phyloP scores from a whole-genome alignment of 2,329 filamentous ascomycete genomes.

The Aspergillus proliferans region DNA sequence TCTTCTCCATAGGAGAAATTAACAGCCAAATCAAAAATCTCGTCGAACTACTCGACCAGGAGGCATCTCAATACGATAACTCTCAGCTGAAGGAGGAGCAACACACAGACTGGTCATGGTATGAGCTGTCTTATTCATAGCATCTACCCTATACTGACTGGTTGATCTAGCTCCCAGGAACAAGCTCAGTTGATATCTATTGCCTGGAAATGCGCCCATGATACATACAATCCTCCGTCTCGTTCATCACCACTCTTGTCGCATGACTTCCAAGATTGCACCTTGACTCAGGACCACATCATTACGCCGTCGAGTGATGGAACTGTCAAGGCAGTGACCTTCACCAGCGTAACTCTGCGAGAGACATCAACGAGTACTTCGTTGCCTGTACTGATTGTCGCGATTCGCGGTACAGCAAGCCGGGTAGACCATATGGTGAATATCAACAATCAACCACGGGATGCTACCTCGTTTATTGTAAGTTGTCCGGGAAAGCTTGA shows the following conservation, averaged over 20 bases:
- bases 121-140: not conserved
- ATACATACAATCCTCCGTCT: not conserved
- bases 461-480: constrained; percentile 2
- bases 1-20: not conserved
- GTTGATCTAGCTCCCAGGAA: not conserved
- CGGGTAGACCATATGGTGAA: constrained; percentile 4
- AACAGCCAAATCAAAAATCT: not conserved
- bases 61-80: constrained; percentile 3
- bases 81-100: constrained; percentile 2
- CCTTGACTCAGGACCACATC: not conserved
- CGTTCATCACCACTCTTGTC: not conserved
- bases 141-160: not conserved
- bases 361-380: not conserved
- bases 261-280: not conserved
- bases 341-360: not conserved
- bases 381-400: constrained; percentile 2
- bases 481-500: not conserved
- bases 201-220: not conserved
- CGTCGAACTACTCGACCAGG: not conserved
- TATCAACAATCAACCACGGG: constrained; percentile 1
- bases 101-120: not conserved
- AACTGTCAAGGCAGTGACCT: not conserved
- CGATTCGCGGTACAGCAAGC: constrained; percentile 2
- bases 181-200: not conserved
- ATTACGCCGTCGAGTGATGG: not conserved